Conservation (phyloP, 192 early-diverging fungal genomes). For the Coemansia javaensis region DNA sequence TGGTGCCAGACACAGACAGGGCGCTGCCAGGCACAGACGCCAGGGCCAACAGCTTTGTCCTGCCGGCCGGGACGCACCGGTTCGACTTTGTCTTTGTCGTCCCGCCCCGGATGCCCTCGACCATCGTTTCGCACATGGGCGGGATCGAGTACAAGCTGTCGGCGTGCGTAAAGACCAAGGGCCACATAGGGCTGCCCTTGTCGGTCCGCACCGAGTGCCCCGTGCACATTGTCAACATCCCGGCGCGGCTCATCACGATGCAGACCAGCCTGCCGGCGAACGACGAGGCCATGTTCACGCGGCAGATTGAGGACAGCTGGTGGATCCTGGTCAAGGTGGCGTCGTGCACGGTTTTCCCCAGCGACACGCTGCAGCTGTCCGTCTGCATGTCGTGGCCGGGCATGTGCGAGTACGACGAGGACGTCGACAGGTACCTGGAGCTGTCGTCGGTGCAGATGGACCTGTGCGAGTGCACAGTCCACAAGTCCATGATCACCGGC, state of each 20-base stretch:
- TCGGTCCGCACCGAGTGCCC: conserved; percentile 5
- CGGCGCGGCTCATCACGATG: conserved; percentile 12
- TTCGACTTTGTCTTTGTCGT: conserved; percentile 30
- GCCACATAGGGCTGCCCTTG: not conserved
- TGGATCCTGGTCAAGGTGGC: conserved; percentile 26
- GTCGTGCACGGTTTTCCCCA: conserved; percentile 19
- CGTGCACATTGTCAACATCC: conserved; percentile 31
- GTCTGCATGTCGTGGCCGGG: conserved; percentile 24
- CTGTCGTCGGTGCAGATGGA: conserved; percentile 20
- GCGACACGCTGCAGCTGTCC: conserved; percentile 16
- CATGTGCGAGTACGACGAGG: conserved; percentile 5
- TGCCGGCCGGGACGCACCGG: conserved; percentile 18
- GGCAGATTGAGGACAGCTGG: conserved; percentile 30
- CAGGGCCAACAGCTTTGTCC: conserved; percentile 6
- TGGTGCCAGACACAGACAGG: not conserved
- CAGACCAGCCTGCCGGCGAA: conserved; percentile 16
- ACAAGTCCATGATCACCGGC: conserved; percentile 23
- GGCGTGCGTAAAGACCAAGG: conserved; percentile 11
- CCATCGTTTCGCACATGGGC: conserved; percentile 24
- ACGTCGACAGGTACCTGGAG: conserved; percentile 3
- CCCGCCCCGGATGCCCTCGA: conserved; percentile 32
- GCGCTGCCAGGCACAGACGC: not conserved
- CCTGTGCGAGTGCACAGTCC: conserved; percentile 22
- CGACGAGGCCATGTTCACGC: conserved; percentile 32
- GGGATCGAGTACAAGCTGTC: conserved; percentile 30